Evolutionary conservation across 371 early-diverging fungal genomes (phyloP).

Genomic region (Mucor irregularis): DNA sequence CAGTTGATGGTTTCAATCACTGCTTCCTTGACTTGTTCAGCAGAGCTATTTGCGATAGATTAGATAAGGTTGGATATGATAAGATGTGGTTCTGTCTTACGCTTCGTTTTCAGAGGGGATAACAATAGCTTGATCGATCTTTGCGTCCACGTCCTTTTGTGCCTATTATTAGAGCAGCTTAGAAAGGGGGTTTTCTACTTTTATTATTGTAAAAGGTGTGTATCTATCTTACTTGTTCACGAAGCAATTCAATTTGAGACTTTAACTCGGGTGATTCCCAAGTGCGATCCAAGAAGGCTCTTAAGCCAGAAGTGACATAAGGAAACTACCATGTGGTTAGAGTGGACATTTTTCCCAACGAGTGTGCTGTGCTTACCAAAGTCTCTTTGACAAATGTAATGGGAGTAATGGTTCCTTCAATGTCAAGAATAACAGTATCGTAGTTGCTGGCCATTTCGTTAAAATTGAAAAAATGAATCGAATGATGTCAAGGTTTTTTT

Average conservation of each 20-base stretch:
- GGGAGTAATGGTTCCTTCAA: slow-evolving; percentile 97
- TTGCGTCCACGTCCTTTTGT: slow-evolving; percentile 54
- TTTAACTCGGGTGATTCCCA: slow-evolving; percentile 69
- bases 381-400: slow-evolving; percentile 93
- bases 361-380: slow-evolving; percentile 56
- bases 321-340: slow-evolving; percentile 76
- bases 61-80: background rate
- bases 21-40: slow-evolving; percentile 57
- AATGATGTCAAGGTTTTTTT: background rate
- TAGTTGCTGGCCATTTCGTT: slow-evolving; percentile 30
- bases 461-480: background rate
- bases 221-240: slow-evolving; percentile 77
- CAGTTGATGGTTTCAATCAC: slow-evolving; percentile 71
- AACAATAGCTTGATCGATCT: slow-evolving; percentile 43
- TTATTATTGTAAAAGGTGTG: no score
- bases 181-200: background rate
- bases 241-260: slow-evolving; percentile 61
- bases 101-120: slow-evolving; percentile 48
- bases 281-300: slow-evolving; percentile 63
- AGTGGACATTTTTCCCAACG: background rate
- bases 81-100: slow-evolving; percentile 23
- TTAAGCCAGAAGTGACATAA: slow-evolving; percentile 64
- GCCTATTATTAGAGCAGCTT: slow-evolving; percentile 40
- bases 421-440: slow-evolving; percentile 75
- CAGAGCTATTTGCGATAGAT: slow-evolving; percentile 20